Evolutionary conservation across 192 early-diverging fungal species (phyloP).

Genomic region (Gonapodya prolifera): DNA sequence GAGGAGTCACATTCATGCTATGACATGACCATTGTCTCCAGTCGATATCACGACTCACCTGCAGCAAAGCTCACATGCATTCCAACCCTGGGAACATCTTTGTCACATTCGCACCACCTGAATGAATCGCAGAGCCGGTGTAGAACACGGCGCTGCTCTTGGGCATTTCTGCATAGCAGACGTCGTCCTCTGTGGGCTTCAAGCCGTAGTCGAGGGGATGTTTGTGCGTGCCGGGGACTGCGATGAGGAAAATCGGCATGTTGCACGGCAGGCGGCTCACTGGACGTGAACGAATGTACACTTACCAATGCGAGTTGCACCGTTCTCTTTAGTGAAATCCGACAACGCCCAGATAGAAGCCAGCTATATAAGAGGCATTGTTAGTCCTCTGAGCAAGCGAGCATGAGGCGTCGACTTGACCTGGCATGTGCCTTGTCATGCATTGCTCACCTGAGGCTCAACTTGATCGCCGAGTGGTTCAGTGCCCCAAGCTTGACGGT

Average conservation of each 20-base stretch:
- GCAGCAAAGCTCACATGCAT: constrained; percentile 6
- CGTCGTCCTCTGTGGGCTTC: not conserved
- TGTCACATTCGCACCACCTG: not conserved
- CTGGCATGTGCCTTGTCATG: no score
- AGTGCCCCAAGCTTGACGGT: constrained; percentile 3
- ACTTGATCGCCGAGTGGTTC: not conserved
- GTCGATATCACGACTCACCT: no score
- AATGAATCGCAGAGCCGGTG: not conserved
- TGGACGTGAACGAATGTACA: not conserved
- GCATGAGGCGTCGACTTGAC: no score
- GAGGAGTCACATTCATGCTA: not conserved
- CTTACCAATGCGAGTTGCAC: not conserved
- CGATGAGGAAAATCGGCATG: not conserved
- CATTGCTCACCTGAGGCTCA: not conserved
- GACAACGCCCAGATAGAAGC: constrained; percentile 1
- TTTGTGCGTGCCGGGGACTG: not conserved
- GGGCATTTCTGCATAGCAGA: constrained; percentile 4
- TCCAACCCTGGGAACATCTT: not conserved
- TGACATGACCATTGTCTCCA: not conserved
- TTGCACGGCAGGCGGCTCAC: not conserved
- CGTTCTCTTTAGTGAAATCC: not conserved
- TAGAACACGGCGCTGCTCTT: not conserved
- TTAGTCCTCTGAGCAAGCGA: no score
- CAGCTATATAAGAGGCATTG: no score
- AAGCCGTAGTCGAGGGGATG: not conserved